phyloP scores from a whole-genome alignment of 768 basidiomycete genomes.

The Macrolepiota dolichaula region DNA sequence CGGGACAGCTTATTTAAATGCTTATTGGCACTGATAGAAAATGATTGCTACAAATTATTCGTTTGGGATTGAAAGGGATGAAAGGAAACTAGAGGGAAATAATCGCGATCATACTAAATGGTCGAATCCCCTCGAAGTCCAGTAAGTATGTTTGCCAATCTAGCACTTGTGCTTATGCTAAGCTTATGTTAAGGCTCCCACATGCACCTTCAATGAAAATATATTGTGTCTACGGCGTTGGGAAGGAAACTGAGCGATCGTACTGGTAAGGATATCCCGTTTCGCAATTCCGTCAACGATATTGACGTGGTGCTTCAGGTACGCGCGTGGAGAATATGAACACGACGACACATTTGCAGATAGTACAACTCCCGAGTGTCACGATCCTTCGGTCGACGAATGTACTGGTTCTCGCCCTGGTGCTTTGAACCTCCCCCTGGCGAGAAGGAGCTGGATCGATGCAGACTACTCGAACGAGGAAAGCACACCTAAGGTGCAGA shows the following conservation, averaged over 20 bases:
- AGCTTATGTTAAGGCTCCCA: conserved; percentile 54
- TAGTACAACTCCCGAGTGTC: conserved; percentile 37
- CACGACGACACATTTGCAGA: conserved; percentile 57
- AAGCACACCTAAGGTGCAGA: conserved; percentile 57
- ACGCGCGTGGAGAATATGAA: conserved; percentile 67
- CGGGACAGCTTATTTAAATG: background rate
- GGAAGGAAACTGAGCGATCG: conserved; percentile 94
- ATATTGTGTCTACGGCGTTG: conserved; percentile 91
- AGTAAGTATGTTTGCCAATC: conserved; percentile 36
- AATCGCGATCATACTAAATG: conserved; percentile 79
- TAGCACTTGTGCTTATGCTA: background rate
- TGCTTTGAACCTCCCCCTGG: conserved; percentile 51
- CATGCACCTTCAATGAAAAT: conserved; percentile 90
- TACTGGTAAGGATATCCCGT: conserved; percentile 59
- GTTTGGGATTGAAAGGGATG: conserved; percentile 81
- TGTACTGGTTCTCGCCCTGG: conserved; percentile 40
- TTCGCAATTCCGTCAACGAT: background rate
- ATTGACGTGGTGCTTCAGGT: conserved; percentile 38
- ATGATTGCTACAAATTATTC: conserved; percentile 88
- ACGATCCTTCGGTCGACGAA: conserved; percentile 33
- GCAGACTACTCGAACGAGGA: conserved; percentile 69
- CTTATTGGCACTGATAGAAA: conserved; percentile 39
- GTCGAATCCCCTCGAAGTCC: conserved; percentile 84
- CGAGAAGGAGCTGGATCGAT: conserved; percentile 81
- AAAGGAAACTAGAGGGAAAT: conserved; percentile 58